Conservation (phyloP, 2,329 filamentous ascomycete genomes). For the Epichloe hybrida region DNA sequence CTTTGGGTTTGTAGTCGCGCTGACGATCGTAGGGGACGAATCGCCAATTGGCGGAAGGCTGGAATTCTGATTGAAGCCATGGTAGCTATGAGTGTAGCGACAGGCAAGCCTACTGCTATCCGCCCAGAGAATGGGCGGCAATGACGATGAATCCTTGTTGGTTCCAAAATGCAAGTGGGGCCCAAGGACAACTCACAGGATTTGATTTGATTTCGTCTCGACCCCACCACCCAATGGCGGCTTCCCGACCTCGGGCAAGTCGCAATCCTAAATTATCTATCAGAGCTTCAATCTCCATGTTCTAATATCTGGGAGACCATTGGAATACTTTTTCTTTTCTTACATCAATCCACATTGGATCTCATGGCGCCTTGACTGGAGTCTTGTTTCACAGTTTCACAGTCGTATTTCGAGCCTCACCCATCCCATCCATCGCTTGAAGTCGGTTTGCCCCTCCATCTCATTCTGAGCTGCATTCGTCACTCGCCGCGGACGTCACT, state of each 20-base stretch:
- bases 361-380: too few relatives aligned
- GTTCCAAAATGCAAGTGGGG: not conserved
- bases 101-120: slow-evolving; percentile 2
- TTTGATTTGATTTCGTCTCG: not conserved
- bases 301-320: not conserved
- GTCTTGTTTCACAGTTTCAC: not conserved
- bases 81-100: not conserved
- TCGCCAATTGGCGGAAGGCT: slow-evolving; percentile 32
- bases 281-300: not conserved
- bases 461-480: not conserved
- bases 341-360: not conserved
- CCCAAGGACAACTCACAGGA: too few relatives aligned
- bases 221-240: not conserved
- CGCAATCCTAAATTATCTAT: not conserved
- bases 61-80: slow-evolving; percentile 38
- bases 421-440: not conserved
- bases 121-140: not conserved
- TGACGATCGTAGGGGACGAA: slow-evolving; percentile 18
- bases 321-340: not conserved
- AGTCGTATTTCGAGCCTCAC: not conserved
- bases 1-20: slow-evolving; percentile 41
- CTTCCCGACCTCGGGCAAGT: not conserved
- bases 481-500: not conserved
- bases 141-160: not conserved
- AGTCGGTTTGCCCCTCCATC: not conserved